Base-by-base conservation (phyloP, 1,284 basidiomycete species). In the Heliocybe sulcata region DNA sequence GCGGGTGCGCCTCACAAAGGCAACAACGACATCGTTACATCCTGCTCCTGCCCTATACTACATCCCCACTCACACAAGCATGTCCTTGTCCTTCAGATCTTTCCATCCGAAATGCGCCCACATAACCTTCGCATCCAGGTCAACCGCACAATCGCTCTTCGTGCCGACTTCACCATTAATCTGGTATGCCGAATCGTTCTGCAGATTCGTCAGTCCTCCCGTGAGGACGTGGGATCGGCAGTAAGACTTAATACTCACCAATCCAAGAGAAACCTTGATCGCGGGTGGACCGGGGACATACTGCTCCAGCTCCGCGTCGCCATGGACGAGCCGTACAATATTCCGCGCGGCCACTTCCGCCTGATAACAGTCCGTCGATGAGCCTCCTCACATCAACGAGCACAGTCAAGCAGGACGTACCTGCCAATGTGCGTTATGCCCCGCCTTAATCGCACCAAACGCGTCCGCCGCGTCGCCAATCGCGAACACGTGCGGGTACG, bases 251-350 rank as follows among this genome's bases (percentile, higher is more conserved):
- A 33, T 1, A 72, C 76, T 57, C 54, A 79, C 77, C 25, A 85
- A 64, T 1, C 87, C 87, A 25, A 90, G 73, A 0, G 86, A 82
- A 14, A 90, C 75, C 67, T 88, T 88, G 73, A 90, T 89, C 50
- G 76, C 80, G 3, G 84, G 84, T 16, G 73, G 65, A 6, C 76
- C 75, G 12, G 80, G 78, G 9, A 63, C 71, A 66, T 89, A 89
- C 12, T 67, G 65, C 58, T 85, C 81, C 27, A 92, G 66, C 58
- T 53, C 23, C n/a, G 1, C 35, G 2, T 35, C 60, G 1, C 60
- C 57, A 12, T 55, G 59, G 31, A 80, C 71, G 16, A 84, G 73
- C 54, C 65, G 67, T 3, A 83, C 42, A 33, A 84, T 71, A 58
- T 85, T 85, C 19, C 69, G 63, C 19, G 77, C 81, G 1, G 82